Evolutionary conservation across 164 flowering plant genomes (phyloP).

Genomic region (Cinnamomum chago): DNA sequence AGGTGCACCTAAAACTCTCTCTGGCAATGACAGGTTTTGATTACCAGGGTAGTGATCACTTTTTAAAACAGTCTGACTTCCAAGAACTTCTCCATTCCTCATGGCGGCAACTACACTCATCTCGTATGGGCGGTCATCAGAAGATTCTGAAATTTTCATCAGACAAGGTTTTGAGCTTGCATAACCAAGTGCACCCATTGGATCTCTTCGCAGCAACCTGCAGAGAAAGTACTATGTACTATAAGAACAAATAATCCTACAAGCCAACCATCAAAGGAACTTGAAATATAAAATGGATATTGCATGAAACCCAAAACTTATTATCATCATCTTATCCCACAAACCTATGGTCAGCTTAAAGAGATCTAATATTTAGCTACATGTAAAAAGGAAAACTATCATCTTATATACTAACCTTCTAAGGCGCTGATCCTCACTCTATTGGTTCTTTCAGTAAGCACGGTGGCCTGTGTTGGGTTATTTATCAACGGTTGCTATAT

Average conservation of each 20-base stretch:
- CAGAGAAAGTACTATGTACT: slow-evolving; percentile 3
- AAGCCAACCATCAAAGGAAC: no score
- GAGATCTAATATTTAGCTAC: no score
- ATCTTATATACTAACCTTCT: no score
- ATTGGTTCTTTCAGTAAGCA: no score
- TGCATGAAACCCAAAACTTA: not conserved
- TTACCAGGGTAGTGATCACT: slow-evolving; percentile 98
- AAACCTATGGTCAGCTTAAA: no score
- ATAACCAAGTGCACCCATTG: slow-evolving; percentile 97
- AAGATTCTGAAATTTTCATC: slow-evolving; percentile 61
- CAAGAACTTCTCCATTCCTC: slow-evolving; percentile 91
- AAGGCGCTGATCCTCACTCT: no score
- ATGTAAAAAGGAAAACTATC: no score
- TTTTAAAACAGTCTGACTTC: slow-evolving; percentile 88
- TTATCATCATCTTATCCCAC: no score
- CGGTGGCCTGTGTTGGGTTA: no score
- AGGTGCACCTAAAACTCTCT: slow-evolving; percentile 94
- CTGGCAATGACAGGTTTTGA: slow-evolving; percentile 68
- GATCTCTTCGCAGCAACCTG: slow-evolving; percentile 90
- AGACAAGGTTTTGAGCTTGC: slow-evolving; percentile 54
- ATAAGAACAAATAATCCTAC: not conserved
- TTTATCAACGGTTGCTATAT: no score
- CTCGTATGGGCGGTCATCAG: slow-evolving; percentile 81
- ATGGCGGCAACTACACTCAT: slow-evolving; percentile 85
- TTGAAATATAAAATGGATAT: not conserved